Evolutionary conservation across 2,329 filamentous ascomycete genomes (phyloP), one percentile per base, ranked within the genome.

Genomic region (Calonectria pseudoreteaudii): DNA sequence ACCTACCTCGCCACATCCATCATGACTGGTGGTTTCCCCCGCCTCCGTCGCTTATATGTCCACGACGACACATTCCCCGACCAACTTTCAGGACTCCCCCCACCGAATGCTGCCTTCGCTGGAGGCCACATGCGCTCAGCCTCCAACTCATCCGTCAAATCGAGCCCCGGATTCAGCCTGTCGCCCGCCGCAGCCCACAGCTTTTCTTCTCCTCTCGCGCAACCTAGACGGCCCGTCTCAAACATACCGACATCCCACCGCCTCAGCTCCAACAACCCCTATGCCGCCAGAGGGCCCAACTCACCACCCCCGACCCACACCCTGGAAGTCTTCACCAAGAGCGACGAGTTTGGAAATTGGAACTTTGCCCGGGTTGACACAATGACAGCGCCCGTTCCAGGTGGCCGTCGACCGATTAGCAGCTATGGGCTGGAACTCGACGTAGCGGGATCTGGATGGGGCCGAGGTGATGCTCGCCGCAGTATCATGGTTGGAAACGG

Each of bases 1-100:
- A 91, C 91, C 74, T 98, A 98, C 84, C 91, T 98, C 26, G 93
- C 95, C 31, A 91, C 91, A n/a, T 98, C 95, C 0, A 90, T 98
- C 38, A 91, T 97, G 74, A 90, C 92, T 20, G 93, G 93, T 75
- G 90, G 91, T 10, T 89, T 98, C 10, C 95, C 95, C 1, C 90
- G 90, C 44, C 88, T 98, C 11, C 89, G 89, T 44, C 91, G 93
- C 28, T 90, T 98, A 10, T 98, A 97, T 82, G 96, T 98, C 23
- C 93, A 95, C 66, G 95, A 98, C 80, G 91, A 93, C 31, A 89
- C 91, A 65, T 98, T 98, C 82, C 93, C 95, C 2, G 95, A 98
- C 78, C 90, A 93, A 14, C 90, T 98, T 8, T 89, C 95, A 53
- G 88, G 87, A 18, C 88, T 96, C 9, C 93, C 94, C 3, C 94